Conservation (phyloP, 2,329 filamentous ascomycete genomes). For the Sphaerulina musiva region DNA sequence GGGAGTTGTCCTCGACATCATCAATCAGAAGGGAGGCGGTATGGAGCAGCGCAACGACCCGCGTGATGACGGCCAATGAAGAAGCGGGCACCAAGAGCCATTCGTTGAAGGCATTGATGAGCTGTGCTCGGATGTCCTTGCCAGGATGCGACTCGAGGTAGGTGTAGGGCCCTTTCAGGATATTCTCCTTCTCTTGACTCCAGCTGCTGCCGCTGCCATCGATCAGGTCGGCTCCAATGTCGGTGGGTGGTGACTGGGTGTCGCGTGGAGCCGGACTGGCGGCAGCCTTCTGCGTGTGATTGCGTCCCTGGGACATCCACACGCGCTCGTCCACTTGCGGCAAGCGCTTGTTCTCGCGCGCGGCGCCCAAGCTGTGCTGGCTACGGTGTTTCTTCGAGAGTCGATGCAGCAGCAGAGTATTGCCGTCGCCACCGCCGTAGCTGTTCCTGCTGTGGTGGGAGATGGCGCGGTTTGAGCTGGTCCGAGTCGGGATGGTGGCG, state of each 20-base stretch:
- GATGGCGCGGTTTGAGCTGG: constrained; percentile 57
- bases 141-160: constrained; percentile 74
- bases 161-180: constrained; percentile 71
- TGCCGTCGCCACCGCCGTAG: background rate
- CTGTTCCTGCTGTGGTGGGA: constrained; percentile 30
- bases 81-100: constrained; percentile 69
- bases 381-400: constrained; percentile 23
- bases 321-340: constrained; percentile 26
- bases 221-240: constrained; percentile 34
- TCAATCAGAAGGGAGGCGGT: constrained; percentile 78
- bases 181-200: constrained; percentile 68
- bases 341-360: constrained; percentile 20
- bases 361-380: constrained; percentile 23
- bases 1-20: constrained; percentile 77
- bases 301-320: constrained; percentile 25
- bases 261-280: constrained; percentile 25
- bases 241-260: constrained; percentile 15
- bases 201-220: constrained; percentile 48
- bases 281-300: constrained; percentile 22
- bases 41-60: constrained; percentile 77
- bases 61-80: constrained; percentile 67
- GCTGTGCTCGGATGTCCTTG: constrained; percentile 74
- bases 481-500: constrained; percentile 59
- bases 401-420: background rate
- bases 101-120: constrained; percentile 74